Conservation (phyloP, 2,329 filamentous ascomycete species). For the Epichloe glyceriae region DNA sequence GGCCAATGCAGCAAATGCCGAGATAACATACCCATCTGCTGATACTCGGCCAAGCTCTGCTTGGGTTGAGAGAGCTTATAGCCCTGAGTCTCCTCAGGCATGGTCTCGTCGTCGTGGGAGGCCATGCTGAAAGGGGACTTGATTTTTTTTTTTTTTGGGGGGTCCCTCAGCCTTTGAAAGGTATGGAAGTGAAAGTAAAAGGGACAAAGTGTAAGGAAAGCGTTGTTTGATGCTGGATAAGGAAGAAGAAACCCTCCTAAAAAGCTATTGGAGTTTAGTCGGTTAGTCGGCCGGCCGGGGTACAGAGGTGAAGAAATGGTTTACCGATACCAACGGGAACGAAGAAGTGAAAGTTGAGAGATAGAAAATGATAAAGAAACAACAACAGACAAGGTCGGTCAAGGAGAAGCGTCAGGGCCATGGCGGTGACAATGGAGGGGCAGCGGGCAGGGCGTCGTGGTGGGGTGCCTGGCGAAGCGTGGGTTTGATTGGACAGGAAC, state of each 20-base stretch:
- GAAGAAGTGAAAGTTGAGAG: background rate
- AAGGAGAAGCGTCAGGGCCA: slow-evolving; percentile 6
- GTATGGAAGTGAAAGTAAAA: background rate
- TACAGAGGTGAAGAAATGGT: background rate
- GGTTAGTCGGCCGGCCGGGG: background rate
- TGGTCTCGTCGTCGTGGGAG: slow-evolving; percentile 63
- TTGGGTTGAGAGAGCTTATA: slow-evolving; percentile 96
- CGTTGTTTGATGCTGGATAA: background rate
- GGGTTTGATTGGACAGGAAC: slow-evolving; percentile 5
- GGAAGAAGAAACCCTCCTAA: background rate
- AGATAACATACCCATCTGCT: slow-evolving; percentile 65
- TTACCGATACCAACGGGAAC: background rate
- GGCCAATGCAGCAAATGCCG: background rate
- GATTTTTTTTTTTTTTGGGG: too few relatives aligned
- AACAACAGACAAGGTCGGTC: slow-evolving; percentile 6
- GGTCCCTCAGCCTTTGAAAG: background rate
- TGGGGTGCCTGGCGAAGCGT: background rate
- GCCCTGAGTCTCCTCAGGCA: slow-evolving; percentile 79
- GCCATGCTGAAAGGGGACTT: slow-evolving; percentile 35
- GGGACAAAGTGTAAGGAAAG: background rate
- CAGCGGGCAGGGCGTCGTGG: slow-evolving; percentile 5
- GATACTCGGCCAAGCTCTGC: slow-evolving; percentile 92
- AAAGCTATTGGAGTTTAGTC: background rate
- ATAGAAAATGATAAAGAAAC: background rate
- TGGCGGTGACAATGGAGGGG: slow-evolving; percentile 24